Evolutionary conservation across 2,329 filamentous ascomycete species (phyloP), one percentile per base, ranked within the genome.

Genomic region (Trichoderma cornu-damae): DNA sequence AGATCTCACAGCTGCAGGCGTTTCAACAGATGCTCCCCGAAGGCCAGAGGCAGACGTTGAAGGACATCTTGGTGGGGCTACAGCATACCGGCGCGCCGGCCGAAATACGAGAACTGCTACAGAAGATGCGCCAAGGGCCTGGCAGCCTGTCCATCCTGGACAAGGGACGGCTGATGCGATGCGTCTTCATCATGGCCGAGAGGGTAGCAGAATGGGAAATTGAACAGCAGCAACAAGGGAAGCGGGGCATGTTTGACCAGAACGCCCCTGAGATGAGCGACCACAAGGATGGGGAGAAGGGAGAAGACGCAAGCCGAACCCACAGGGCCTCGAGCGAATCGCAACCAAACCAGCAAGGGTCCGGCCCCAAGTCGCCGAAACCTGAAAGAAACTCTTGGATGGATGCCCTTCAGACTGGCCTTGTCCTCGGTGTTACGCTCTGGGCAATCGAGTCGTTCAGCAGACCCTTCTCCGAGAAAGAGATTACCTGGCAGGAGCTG

Each of bases 401-500:
- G 42, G 71, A 72, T 47, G 66, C 66, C 18, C 56, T 73, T 2
- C 71, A 73, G 52, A 72, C 70, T 30, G 67, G 65, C 57, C 61
- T 72, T 16, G 63, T 75, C 8, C 74, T 75, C 26, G 78, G 77
- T 60, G 75, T 93, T 57, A 80, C 90, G 24, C 72, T 75, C 6
- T 79, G 75, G 62, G 75, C 75, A 42, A 65, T 81, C 6, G 75
- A 73, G 30, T 65, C 67, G 7, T 63, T 74, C 51, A 68, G 69
- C 63, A 73, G 73, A 61, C 63, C 77, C 24, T 74, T 77, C 61
- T 72, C 73, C 3, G 75, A 79, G 62, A 73, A 74, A 67, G 93
- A 99, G 69, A 96, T 99, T 59, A 97, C 94, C 56, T 99, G 91
- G 90, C 92, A 99, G 74, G 94, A 99, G 75, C 90, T 99, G 75